These are phyloP conservation scores for Malania oleifera DNA, from an alignment of 164 flowering plant species.

Conservation along the genomic window DNA sequence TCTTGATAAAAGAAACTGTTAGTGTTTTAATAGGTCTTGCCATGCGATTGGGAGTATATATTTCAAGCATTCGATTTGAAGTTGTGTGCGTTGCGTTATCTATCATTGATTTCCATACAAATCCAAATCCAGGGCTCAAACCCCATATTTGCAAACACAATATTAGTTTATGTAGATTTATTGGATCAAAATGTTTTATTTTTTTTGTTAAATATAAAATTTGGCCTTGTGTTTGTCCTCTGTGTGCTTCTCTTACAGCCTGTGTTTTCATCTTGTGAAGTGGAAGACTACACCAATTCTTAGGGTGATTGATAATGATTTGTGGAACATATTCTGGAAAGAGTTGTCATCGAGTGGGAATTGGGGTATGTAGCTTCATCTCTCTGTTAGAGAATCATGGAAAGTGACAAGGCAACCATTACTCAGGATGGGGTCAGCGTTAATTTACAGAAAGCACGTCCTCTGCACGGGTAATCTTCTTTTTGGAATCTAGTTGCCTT, in stretches of 20 bases:
- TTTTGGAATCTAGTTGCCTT: not conserved
- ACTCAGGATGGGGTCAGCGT: conserved; percentile 31
- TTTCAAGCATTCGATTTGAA: too few species aligned
- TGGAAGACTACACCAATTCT: conserved; percentile 9
- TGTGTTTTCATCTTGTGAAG: conserved; percentile 12
- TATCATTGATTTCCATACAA: too few species aligned
- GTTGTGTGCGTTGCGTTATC: too few species aligned
- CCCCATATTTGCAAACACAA: not conserved
- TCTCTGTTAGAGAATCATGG: conserved; percentile 40
- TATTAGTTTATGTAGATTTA: not conserved
- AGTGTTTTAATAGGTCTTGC: too few species aligned
- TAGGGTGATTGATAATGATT: conserved; percentile 35
- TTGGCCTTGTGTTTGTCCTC: conserved; percentile 1
- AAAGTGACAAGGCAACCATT: conserved; percentile 36
- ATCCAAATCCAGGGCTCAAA: not conserved
- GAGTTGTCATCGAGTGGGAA: conserved; percentile 29
- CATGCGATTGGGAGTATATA: too few species aligned
- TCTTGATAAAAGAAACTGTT: too few species aligned
- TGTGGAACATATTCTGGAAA: conserved; percentile 30
- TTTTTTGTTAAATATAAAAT: not conserved
- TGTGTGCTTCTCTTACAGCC: conserved; percentile 2
- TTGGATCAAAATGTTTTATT: not conserved
- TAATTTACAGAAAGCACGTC: conserved; percentile 38
- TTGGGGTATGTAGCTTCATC: conserved; percentile 39
- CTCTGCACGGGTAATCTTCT: conserved; percentile 55